Evolutionary conservation across 2,329 filamentous ascomycete genomes (phyloP).

Genomic region (Epichloe festucae): DNA sequence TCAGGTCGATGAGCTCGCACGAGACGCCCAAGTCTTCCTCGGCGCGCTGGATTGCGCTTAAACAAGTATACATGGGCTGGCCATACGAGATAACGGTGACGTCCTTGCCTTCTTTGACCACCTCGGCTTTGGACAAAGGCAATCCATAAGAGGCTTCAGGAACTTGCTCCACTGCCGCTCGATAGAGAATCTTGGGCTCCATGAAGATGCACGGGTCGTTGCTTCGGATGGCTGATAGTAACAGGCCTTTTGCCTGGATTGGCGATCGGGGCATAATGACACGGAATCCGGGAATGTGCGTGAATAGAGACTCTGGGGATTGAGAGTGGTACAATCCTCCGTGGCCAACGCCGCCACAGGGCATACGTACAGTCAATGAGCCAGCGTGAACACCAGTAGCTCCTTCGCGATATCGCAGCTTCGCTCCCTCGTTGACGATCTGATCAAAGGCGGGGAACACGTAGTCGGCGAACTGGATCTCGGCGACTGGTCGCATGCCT

Average conservation of each 20-base stretch:
- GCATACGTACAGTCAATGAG: slow-evolving; percentile 80
- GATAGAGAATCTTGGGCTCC: slow-evolving; percentile 88
- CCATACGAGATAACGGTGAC: slow-evolving; percentile 82
- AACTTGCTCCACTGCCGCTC: slow-evolving; percentile 84
- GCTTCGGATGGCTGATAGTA: slow-evolving; percentile 62
- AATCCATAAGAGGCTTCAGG: slow-evolving; percentile 70
- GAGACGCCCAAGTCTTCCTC: slow-evolving; percentile 62
- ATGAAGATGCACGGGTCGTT: slow-evolving; percentile 86
- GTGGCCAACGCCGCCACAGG: slow-evolving; percentile 78
- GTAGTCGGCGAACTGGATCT: slow-evolving; percentile 94
- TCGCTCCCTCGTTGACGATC: slow-evolving; percentile 85
- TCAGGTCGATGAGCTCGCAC: slow-evolving; percentile 75
- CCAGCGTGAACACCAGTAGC: slow-evolving; percentile 48
- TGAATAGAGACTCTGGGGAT: slow-evolving; percentile 78
- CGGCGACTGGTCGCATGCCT: slow-evolving; percentile 84
- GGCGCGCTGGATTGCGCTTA: slow-evolving; percentile 60
- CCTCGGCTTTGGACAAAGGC: slow-evolving; percentile 72
- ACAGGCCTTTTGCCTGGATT: slow-evolving; percentile 74
- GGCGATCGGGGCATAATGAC: slow-evolving; percentile 82
- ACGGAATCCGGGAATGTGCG: slow-evolving; percentile 71
- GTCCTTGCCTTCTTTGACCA: slow-evolving; percentile 67
- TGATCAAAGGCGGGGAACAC: slow-evolving; percentile 89
- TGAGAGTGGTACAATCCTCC: slow-evolving; percentile 82
- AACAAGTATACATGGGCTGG: slow-evolving; percentile 76
- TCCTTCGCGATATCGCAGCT: slow-evolving; percentile 68